Base-by-base conservation (phyloP, 1,284 basidiomycete genomes). In the Inonotus obliquus region DNA sequence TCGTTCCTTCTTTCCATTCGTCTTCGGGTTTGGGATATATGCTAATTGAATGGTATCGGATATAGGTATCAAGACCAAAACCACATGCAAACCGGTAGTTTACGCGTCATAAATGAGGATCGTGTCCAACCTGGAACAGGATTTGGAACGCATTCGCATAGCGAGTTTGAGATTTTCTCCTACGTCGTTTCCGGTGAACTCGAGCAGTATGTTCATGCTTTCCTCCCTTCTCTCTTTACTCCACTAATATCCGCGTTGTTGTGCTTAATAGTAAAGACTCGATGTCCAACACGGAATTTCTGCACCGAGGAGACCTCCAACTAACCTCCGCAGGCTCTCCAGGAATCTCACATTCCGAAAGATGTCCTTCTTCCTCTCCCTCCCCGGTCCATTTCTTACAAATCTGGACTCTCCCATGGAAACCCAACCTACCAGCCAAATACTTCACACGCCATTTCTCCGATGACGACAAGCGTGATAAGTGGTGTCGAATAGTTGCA, bases 91-190 rank as follows among this genome's bases (percentile, higher is more conserved):
- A 91, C 81, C 64, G 85, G 89, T 1, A 70, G 81, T 25, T 79
- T 92, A 2, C 83, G 89, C 3, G 86, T 91, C 53, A 82, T 98
- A 72, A 98, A 97, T 74, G 95, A 97, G 73, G 95, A 97, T 69
- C 85, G 93, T 37, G 92, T 97, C 29, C 83, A 82, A 1, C 77
- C 91, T 3, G 71, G 75, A 2, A 88, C 85, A 6, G 96, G 95
- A 0, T 98, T 98, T 68, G 93, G 92, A 2, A 87, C 86, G 0
- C 94, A 98, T 69, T 79, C 81, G 9, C 96, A 98, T 71, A 79
- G 84, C 37, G 89, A 92, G 70, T 92, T 92, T 67, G 94, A 98
- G 71, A 98, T 98, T 67, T 97, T 96, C 77, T 89, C 87, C 1
- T 96, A 97, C 67, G 75, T 94, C 54, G 83, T 94, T 35, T 70